Evolutionary conservation across 306 rosid genomes (phyloP).

Genomic region (Vigna mungo): DNA sequence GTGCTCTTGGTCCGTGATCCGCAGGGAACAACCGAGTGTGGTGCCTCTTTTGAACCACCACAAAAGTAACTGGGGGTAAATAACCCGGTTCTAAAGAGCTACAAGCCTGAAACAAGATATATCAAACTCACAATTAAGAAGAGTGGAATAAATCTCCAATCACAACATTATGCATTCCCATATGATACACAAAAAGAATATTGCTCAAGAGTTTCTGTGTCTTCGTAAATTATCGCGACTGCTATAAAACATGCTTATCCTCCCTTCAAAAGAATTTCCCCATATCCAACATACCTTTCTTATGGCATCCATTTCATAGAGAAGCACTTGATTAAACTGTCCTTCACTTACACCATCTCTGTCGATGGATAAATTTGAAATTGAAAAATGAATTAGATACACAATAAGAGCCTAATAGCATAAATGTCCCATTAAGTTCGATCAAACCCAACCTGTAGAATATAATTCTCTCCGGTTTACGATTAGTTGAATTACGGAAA

Average conservation of each 20-base stretch:
- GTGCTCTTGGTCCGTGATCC: neutral
- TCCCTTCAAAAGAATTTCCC: neutral
- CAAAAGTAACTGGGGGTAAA: slow-evolving; percentile 65
- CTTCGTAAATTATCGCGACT: too few species aligned
- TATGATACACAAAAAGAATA: too few species aligned
- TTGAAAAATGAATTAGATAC: neutral
- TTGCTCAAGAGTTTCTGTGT: too few species aligned
- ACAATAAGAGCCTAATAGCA: neutral
- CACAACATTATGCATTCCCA: too few species aligned
- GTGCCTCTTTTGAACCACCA: slow-evolving; percentile 83
- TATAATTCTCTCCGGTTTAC: slow-evolving; percentile 65
- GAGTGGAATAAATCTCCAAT: neutral
- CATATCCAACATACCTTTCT: slow-evolving; percentile 58
- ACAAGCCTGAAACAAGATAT: slow-evolving; percentile 64
- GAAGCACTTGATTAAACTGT: slow-evolving; percentile 76
- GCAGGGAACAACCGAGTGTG: slow-evolving; percentile 73
- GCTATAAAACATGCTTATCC: neutral
- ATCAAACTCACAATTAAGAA: neutral
- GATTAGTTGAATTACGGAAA: slow-evolving; percentile 45
- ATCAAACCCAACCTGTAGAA: slow-evolving; percentile 72
- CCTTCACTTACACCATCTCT: slow-evolving; percentile 97
- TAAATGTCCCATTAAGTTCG: neutral
- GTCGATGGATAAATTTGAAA: slow-evolving; percentile 20
- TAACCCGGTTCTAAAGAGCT: slow-evolving; percentile 55
- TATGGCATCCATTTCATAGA: slow-evolving; percentile 83